Evolutionary conservation across 2,329 filamentous ascomycete genomes (phyloP), one percentile per base, ranked within the genome.

Genomic region (Arthroderma sp.): DNA sequence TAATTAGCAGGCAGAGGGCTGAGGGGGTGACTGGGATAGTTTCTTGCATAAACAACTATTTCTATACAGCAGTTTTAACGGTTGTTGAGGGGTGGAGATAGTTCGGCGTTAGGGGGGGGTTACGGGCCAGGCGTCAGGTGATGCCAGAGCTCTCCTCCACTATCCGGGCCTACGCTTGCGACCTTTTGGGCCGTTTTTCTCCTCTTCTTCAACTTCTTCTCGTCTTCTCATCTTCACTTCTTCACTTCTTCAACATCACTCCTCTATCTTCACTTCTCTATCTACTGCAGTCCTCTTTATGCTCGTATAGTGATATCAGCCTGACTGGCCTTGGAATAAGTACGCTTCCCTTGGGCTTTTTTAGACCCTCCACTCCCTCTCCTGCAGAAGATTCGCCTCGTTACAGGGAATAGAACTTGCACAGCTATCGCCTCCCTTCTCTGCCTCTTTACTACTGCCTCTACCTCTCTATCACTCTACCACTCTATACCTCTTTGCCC

Each of bases 41-140:
- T 31, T 7, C 28, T 7, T 31, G 28, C 28, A 31, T 31, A 7
- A n/a, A n/a, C n/a, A n/a, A n/a, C n/a, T n/a, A n/a, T n/a, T n/a
- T n/a, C n/a, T n/a, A n/a, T n/a, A n/a, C n/a, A n/a, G n/a, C n/a
- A n/a, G n/a, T n/a, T n/a, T n/a, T n/a, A n/a, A n/a, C n/a, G n/a
- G n/a, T n/a, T n/a, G 41, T 13, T 5, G 19, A 4, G 9, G 4
- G 25, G 28, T 33, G 44, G 44, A 51, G 44, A 51, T 51, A 33
- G 44, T 51, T 51, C 44, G 44, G 44, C 44, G 44, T 51, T 31
- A 51, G 25, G 44, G 44, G n/a, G 43, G n/a, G n/a, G n/a, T n/a
- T 25, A 25, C 43, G 43, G 43, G 21, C 21, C 13, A 23, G 43
- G 43, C 43, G 21, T 49, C 44, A 35, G 44, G 44, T 25, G 39